phyloP scores from a whole-genome alignment of 805 yeast genomes.

The Lachancea meyersii region DNA sequence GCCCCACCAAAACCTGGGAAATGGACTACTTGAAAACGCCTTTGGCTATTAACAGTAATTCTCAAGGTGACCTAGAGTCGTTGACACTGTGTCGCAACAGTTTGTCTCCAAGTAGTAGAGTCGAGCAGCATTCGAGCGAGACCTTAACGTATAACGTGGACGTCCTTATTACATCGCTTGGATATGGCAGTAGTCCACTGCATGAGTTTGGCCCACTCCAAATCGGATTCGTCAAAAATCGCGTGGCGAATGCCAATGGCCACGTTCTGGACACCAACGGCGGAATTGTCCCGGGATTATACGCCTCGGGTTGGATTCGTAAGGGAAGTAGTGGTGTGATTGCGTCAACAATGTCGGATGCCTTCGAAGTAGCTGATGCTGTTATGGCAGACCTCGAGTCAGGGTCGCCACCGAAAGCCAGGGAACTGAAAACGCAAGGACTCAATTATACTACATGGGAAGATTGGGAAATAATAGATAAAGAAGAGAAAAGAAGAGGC shows the following conservation, averaged over 20 bases:
- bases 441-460: slow-evolving; percentile 26
- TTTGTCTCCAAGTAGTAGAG: slow-evolving; percentile 19
- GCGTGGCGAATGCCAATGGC: slow-evolving; percentile 43
- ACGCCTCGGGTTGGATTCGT: slow-evolving; percentile 87
- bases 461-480: slow-evolving; percentile 27
- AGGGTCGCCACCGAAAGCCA: not conserved
- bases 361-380: slow-evolving; percentile 66
- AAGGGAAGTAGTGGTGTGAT: slow-evolving; percentile 86
- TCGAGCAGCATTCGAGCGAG: slow-evolving; percentile 22
- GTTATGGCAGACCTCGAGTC: slow-evolving; percentile 47
- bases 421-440: slow-evolving; percentile 9
- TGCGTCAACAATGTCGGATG: slow-evolving; percentile 81
- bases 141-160: slow-evolving; percentile 42
- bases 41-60: slow-evolving; percentile 37
- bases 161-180: slow-evolving; percentile 72
- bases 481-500: slow-evolving; percentile 21
- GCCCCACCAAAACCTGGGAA: slow-evolving; percentile 45
- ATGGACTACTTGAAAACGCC: slow-evolving; percentile 70
- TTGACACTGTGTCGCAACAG: slow-evolving; percentile 17
- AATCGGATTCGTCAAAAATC: slow-evolving; percentile 46
- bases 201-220: slow-evolving; percentile 48
- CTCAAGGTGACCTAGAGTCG: slow-evolving; percentile 35
- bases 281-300: slow-evolving; percentile 43
- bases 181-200: slow-evolving; percentile 67
- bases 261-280: slow-evolving; percentile 32